Evolutionary conservation across 2,329 filamentous ascomycete species (phyloP).

Genomic region (Phoma sp.): DNA sequence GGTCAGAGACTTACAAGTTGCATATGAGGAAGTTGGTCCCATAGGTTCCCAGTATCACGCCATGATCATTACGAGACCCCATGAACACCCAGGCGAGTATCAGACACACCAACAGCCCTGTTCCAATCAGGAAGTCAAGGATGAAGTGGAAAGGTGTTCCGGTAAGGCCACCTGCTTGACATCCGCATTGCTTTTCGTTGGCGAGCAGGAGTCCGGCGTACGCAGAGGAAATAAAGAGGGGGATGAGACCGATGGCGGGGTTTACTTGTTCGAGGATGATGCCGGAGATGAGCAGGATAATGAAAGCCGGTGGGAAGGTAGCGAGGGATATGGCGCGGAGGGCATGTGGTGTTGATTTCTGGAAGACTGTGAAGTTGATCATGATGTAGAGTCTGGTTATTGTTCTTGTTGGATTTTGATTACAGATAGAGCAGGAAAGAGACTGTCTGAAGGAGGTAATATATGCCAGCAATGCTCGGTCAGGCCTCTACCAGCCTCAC

Average conservation of each 20-base stretch:
- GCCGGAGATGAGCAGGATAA: slow-evolving; percentile 38
- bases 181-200: slow-evolving; percentile 36
- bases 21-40: slow-evolving; percentile 36
- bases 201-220: slow-evolving; percentile 32
- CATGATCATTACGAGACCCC: background rate
- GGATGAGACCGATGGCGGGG: slow-evolving; percentile 40
- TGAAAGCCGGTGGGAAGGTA: slow-evolving; percentile 34
- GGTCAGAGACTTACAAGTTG: slow-evolving; percentile 35
- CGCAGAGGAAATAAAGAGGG: slow-evolving; percentile 35
- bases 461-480: slow-evolving; percentile 1
- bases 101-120: slow-evolving; percentile 31
- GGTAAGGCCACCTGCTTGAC: slow-evolving; percentile 30
- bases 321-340: slow-evolving; percentile 35
- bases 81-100: slow-evolving; percentile 34
- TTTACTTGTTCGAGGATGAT: slow-evolving; percentile 29
- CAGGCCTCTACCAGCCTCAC: slow-evolving; percentile 1
- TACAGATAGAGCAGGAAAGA: background rate
- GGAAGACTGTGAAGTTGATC: slow-evolving; percentile 35
- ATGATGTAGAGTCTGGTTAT: background rate
- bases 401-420: background rate
- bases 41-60: slow-evolving; percentile 37
- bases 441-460: background rate
- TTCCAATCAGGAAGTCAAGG: slow-evolving; percentile 28
- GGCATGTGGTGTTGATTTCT: slow-evolving; percentile 29
- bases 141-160: slow-evolving; percentile 38